These are phyloP conservation scores for Paecilomyces fulvus DNA, from an alignment of 2,329 filamentous ascomycete genomes.

Conservation along the genomic window DNA sequence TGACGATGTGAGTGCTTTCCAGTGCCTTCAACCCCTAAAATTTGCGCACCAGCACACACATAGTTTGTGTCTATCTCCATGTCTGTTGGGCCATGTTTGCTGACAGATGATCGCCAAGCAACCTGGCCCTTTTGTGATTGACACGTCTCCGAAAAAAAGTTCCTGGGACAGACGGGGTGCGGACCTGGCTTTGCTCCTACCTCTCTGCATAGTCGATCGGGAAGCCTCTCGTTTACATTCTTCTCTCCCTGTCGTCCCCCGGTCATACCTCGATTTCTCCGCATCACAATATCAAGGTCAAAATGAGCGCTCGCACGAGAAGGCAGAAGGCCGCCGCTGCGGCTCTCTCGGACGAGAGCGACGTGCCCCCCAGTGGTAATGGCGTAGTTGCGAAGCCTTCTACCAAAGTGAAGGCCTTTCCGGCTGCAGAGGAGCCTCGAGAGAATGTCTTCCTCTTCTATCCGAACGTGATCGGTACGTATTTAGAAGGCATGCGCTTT, in stretches of 20 bases:
- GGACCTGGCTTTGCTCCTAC: neutral
- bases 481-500: neutral
- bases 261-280: neutral
- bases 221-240: neutral
- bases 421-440: slow-evolving; percentile 25
- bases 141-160: neutral
- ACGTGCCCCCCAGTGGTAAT: slow-evolving; percentile 21
- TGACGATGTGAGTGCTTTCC: neutral
- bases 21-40: neutral
- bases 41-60: neutral
- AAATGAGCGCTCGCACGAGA: slow-evolving; percentile 32
- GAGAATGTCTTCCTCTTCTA: slow-evolving; percentile 79
- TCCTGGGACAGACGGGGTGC: neutral
- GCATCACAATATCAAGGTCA: slow-evolving; percentile 3
- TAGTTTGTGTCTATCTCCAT: neutral
- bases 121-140: neutral
- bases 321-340: slow-evolving; percentile 30
- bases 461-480: slow-evolving; percentile 71
- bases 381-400: slow-evolving; percentile 22
- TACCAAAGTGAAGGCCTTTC: slow-evolving; percentile 20
- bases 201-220: neutral
- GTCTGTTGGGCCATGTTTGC: neutral
- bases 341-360: slow-evolving; percentile 21
- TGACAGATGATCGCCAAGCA: neutral
- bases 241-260: neutral